Evolutionary conservation across 148 eudicot species (phyloP), one percentile per base, ranked within the genome.

Genomic region (Chenopodium suecicum): DNA sequence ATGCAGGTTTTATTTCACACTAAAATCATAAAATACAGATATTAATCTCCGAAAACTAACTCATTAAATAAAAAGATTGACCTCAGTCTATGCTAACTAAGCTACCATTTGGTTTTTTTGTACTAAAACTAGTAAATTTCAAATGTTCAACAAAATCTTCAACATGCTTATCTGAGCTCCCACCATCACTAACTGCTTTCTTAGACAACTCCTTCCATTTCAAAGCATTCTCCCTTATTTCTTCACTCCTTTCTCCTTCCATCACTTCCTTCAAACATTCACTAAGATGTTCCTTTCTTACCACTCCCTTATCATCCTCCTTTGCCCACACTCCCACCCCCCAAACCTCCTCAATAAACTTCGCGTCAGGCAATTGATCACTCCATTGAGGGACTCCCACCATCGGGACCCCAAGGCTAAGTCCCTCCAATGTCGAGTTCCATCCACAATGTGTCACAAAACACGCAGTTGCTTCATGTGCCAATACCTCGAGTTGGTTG

Each of bases 371-470:
- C 66, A 89, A 69, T 60, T 91, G 94, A 69, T 91, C 92, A 7
- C 89, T 69, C 92, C 92, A 91, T 52, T 91, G 91, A 0, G 92
- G 94, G 46, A 89, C 81, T 13, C 86, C 91, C 29, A 91, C 78
- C 91, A 89, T 89, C 0, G 94, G 92, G 68, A 91, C 83, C 4
- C 94, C 91, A 0, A 90, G 84, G 58, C 90, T 81, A 1, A 91
- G 80, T 63, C 94, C 91, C 78, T 91, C 92, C 0, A 91, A 79
- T 0, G 94, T 91, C 47, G 94, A 91, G 87, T 91, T 90, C 94
- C 94, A 91, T 16, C 91, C 92, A 79, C 94, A 91, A 47, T 91
- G 94, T 13, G 89, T 91, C 70, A 90, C 88, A 20, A 91, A 91
- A 62, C 91, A 90, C 20, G 90, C 89, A 13, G 85, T 82, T 9